Conservation (phyloP, 140 eudicot genomes). For the Bidens hawaiensis region DNA sequence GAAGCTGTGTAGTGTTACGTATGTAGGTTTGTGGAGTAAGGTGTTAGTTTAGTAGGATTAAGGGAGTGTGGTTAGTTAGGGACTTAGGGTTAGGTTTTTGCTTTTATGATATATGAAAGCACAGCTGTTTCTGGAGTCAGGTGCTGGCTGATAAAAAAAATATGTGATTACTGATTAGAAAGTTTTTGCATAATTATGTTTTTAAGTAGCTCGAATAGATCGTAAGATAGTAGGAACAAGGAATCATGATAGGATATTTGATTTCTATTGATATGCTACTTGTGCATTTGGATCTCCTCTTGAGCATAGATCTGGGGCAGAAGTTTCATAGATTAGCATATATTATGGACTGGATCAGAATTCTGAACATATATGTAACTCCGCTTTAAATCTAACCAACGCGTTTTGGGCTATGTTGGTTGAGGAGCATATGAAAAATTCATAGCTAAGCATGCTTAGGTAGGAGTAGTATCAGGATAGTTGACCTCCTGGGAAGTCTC, state of each 20-base stretch:
- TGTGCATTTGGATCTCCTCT: neutral
- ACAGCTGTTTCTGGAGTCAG: neutral
- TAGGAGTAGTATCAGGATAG: too few species aligned
- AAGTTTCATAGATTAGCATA: constrained; percentile 4
- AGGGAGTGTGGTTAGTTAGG: constrained; percentile 15
- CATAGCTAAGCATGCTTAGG: too few species aligned
- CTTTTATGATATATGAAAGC: neutral
- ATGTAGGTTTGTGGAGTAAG: neutral
- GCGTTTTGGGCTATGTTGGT: too few species aligned
- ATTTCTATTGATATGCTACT: neutral
- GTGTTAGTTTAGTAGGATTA: constrained; percentile 20
- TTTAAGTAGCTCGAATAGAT: constrained; percentile 10
- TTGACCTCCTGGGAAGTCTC: too few species aligned
- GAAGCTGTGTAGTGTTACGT: too few species aligned
- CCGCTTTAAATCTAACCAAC: too few species aligned
- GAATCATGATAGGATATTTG: neutral
- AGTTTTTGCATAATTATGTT: neutral
- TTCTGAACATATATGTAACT: neutral
- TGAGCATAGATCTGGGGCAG: neutral
- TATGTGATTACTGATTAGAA: neutral
- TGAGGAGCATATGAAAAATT: too few species aligned
- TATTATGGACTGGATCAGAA: neutral
- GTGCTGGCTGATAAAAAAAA: neutral
- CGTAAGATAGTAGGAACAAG: constrained; percentile 3
- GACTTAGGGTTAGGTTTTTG: neutral